Evolutionary conservation across 176 grass and related monocot species (phyloP).

Genomic region (Triticum turgidum): DNA sequence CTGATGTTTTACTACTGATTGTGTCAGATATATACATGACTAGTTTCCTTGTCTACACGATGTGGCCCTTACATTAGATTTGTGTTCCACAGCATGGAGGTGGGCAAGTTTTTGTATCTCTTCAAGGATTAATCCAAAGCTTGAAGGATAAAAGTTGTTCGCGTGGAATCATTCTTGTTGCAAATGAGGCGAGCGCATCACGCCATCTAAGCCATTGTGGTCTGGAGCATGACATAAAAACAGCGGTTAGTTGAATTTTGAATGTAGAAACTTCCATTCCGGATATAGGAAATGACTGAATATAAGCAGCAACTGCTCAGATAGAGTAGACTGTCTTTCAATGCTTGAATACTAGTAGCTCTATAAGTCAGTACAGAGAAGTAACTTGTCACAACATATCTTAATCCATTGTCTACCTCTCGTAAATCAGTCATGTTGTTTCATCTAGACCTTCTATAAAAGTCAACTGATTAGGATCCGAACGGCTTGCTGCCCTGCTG

Average conservation of each 20-base stretch:
- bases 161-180: conserved; percentile 72
- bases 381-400: not conserved
- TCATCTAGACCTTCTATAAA: not conserved
- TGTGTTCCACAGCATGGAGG: conserved; percentile 76
- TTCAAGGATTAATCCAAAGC: conserved; percentile 72
- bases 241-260: conserved; percentile 50
- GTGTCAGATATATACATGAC: not conserved
- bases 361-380: not conserved
- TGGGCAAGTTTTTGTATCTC: conserved; percentile 83
- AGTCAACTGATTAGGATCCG: not conserved
- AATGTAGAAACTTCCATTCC: conserved; percentile 1
- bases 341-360: conserved; percentile 12
- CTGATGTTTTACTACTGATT: not conserved
- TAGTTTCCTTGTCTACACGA: not conserved
- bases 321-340: not conserved
- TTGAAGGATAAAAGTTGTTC: conserved; percentile 49
- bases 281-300: not conserved
- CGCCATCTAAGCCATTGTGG: conserved; percentile 78
- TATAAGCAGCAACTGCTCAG: not conserved
- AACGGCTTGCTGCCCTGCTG: not conserved
- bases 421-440: not conserved
- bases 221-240: conserved; percentile 69
- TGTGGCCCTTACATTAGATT: conserved; percentile 2
- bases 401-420: not conserved
- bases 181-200: conserved; percentile 56